These are phyloP conservation scores for Zalaria sp. DNA, from an alignment of 2,329 filamentous ascomycete genomes.

Conservation along the genomic window DNA sequence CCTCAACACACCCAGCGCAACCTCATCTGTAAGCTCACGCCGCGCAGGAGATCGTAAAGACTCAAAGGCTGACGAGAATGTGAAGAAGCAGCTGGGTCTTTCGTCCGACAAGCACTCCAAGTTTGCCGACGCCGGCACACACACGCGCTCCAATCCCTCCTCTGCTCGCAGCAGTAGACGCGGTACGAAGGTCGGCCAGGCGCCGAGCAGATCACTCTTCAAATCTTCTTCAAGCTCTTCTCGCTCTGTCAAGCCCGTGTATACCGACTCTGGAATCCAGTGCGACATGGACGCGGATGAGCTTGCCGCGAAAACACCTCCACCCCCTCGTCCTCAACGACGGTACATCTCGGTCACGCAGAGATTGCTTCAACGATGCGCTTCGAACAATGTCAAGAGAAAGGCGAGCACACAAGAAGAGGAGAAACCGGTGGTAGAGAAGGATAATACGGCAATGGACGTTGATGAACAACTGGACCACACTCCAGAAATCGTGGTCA, in stretches of 20 bases:
- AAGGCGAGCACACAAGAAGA: slow-evolving; percentile 3
- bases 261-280: slow-evolving; percentile 15
- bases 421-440: slow-evolving; percentile 5
- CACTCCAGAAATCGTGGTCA: too few relatives aligned
- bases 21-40: slow-evolving; percentile 24
- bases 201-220: neutral
- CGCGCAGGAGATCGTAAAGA: neutral
- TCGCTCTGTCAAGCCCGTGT: slow-evolving; percentile 13
- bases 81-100: slow-evolving; percentile 22
- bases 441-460: slow-evolving; percentile 17
- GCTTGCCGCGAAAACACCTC: slow-evolving; percentile 7
- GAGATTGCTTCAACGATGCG: slow-evolving; percentile 18
- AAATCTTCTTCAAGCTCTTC: neutral
- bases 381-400: slow-evolving; percentile 14
- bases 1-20: slow-evolving; percentile 34
- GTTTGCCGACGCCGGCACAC: slow-evolving; percentile 14
- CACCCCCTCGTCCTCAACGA: slow-evolving; percentile 9
- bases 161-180: neutral
- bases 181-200: neutral
- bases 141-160: neutral
- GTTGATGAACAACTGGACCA: slow-evolving; percentile 11
- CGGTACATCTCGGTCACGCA: slow-evolving; percentile 16
- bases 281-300: slow-evolving; percentile 21
- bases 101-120: slow-evolving; percentile 13
- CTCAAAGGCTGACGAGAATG: neutral